Base-by-base conservation (phyloP, 192 early-diverging fungal species). In the Haplosporangium gracile region DNA sequence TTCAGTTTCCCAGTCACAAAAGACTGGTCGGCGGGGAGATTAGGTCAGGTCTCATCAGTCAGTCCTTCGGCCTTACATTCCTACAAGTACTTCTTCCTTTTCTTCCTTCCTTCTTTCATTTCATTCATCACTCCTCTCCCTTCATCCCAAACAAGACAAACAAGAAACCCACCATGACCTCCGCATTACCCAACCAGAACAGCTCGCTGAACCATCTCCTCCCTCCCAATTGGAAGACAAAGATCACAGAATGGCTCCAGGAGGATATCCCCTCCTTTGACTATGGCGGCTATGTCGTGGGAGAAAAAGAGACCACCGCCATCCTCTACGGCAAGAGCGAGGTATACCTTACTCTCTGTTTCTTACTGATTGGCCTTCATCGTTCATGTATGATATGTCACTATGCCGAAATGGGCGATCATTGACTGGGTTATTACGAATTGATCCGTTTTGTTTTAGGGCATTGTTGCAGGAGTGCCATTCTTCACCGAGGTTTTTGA, bases 221-320 rank as follows among this genome's bases (percentile, higher is more conserved):
- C 15, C 95, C 97, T 9, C 89, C 93, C 15, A 92, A 92, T 72
- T 97, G 92, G 91, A 94, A 95, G 72, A 88, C 91, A 43, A 88
- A 92, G 43, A 95, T 99, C 68, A 84, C 93, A n/a, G 88, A 89
- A 68, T 99, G 97, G 96, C 91, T 99, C 15, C 90, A 94, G 83
- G 97, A 99, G 85, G 98, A 99, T 89, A 95, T 96, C n/a, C 97
- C 98, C 9, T 97, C 96, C 24, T 98, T 99, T 87, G 98, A 99
- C 89, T 98, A 97, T 86, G 98, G 98, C 45, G 98, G 98, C 73
- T 98, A 94, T 78, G 98, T 99, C 34, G 98, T 99, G 36, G 97
- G 97, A 78, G 95, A 98, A 82, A 90, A 93, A 20, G 92, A 93
- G 11, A 93, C 98, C 83, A 89, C 89, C 16, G 98, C 97, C 15